Conservation (phyloP, 2,329 filamentous ascomycete species). For the Diatrype stigma region DNA sequence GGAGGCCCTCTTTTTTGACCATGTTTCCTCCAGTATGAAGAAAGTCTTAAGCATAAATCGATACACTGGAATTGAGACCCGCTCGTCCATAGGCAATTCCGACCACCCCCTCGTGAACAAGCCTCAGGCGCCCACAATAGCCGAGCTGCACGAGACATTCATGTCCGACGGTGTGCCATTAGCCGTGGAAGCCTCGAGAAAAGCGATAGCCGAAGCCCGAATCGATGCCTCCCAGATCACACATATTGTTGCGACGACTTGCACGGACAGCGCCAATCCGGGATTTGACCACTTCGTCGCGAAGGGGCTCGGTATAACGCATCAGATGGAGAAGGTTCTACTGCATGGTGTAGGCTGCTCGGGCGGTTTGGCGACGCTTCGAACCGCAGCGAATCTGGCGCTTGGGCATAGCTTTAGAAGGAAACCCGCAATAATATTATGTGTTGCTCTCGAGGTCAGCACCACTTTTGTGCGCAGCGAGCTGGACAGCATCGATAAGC, state of each 20-base stretch:
- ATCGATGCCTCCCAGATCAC: slow-evolving; percentile 53
- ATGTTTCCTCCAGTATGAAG: slow-evolving; percentile 44
- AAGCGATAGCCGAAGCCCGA: slow-evolving; percentile 52
- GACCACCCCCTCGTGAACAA: slow-evolving; percentile 60
- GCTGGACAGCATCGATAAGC: slow-evolving; percentile 56
- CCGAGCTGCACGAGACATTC: slow-evolving; percentile 51
- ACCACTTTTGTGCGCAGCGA: slow-evolving; percentile 61
- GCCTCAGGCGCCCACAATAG: slow-evolving; percentile 46
- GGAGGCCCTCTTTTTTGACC: background rate
- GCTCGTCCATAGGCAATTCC: slow-evolving; percentile 57
- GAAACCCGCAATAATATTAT: slow-evolving; percentile 58
- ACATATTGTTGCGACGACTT: slow-evolving; percentile 64
- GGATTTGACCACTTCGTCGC: slow-evolving; percentile 64
- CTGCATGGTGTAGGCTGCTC: slow-evolving; percentile 64
- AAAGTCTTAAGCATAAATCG: slow-evolving; percentile 61
- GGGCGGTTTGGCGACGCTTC: slow-evolving; percentile 56
- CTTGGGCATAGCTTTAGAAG: slow-evolving; percentile 56
- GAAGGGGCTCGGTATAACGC: slow-evolving; percentile 52
- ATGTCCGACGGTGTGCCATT: slow-evolving; percentile 55
- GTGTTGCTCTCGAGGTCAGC: slow-evolving; percentile 60
- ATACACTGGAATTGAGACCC: slow-evolving; percentile 60
- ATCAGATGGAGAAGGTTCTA: slow-evolving; percentile 59
- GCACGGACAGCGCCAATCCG: slow-evolving; percentile 66
- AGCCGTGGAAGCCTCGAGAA: slow-evolving; percentile 49
- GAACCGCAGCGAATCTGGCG: slow-evolving; percentile 64